phyloP scores from a whole-genome alignment of 352 stramenopile species.

The Pythium folliculosum region DNA sequence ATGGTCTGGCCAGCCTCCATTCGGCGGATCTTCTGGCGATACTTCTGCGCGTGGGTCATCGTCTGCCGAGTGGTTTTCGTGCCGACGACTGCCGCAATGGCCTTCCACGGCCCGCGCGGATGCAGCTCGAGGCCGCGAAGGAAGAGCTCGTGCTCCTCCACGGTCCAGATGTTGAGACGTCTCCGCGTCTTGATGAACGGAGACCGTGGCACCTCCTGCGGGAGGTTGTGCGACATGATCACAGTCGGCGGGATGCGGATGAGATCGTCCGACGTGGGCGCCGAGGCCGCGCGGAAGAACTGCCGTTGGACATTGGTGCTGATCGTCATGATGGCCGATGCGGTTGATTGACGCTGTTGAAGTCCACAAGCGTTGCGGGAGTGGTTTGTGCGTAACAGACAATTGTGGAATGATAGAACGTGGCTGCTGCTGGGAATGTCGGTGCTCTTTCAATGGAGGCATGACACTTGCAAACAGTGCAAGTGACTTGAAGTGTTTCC shows the following conservation, averaged over 20 bases:
- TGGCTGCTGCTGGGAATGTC: not conserved
- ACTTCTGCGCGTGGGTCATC: constrained; percentile 35
- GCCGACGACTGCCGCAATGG: constrained; percentile 6
- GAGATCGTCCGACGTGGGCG: constrained; percentile 1
- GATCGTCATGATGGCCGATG: constrained; percentile 2
- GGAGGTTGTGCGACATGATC: constrained; percentile 16
- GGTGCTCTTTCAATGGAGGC: too few relatives aligned
- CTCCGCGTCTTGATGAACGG: constrained; percentile 17
- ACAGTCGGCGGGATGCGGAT: constrained; percentile 16
- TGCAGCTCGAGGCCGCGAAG: constrained; percentile 36
- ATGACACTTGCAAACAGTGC: too few relatives aligned
- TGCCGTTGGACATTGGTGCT: constrained; percentile 8
- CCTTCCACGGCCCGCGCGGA: constrained; percentile 13
- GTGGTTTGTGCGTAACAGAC: too few relatives aligned
- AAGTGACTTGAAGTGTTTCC: not conserved
- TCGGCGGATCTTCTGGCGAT: constrained; percentile 11
- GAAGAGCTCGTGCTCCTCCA: constrained; percentile 58
- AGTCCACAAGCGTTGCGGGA: too few relatives aligned
- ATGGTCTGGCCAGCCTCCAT: constrained; percentile 5
- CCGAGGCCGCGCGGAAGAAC: constrained; percentile 10
- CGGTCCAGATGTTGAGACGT: constrained; percentile 36
- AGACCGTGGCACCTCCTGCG: not conserved
- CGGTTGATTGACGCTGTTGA: too few relatives aligned
- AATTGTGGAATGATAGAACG: too few relatives aligned
- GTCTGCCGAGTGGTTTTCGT: constrained; percentile 16